Base-by-base conservation (phyloP, 2,329 filamentous ascomycete species). In the Cytospora piceicola region DNA sequence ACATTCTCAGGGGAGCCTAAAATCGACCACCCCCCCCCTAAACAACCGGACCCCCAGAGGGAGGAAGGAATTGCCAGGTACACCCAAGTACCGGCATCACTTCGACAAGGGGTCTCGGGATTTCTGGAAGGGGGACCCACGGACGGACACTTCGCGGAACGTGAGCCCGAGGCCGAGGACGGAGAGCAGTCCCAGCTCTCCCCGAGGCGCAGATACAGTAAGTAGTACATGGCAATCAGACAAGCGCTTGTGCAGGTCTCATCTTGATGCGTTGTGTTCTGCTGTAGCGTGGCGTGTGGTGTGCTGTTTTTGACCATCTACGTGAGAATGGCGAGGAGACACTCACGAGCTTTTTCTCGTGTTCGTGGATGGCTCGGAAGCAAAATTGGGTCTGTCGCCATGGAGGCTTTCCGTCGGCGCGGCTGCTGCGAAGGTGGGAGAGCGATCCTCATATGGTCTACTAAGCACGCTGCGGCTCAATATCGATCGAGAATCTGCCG, bases 141-240 rank as follows among this genome's bases (percentile, higher is more conserved):
- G 12, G n/a, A n/a, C n/a, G n/a, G n/a, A 12, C 34, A 36, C 34
- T 15, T 67, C 67, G 62, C 62, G 64, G 67, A 60, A 64, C 42
- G 53, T 42, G 39, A n/a, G 53, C 61, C 67, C 67, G 64, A 68
- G 60, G 67, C 67, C 67, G 52, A 64, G 67, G 62, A 57, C 67
- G 65, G 58, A 58, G 64, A 67, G 64, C 57, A 68, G 67, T 68
- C 67, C 67, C 64, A 67, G 67, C 67, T 67, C 56, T 51, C 17
- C 36, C 51, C 52, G 60, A 51, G 63, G 49, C 15, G 34, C 15
- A 36, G 1, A 12, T 36, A 14, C n/a, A n/a, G n/a, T n/a, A n/a
- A n/a, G n/a, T n/a, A n/a, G n/a, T n/a, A n/a, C 30, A 58, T 24
- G 4, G 32, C 32, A 32, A 27, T 29, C 14, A 36, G 60, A 34